Base-by-base conservation (phyloP, 108 stramenopile species). In the Chaetoceros tenuissimus region DNA sequence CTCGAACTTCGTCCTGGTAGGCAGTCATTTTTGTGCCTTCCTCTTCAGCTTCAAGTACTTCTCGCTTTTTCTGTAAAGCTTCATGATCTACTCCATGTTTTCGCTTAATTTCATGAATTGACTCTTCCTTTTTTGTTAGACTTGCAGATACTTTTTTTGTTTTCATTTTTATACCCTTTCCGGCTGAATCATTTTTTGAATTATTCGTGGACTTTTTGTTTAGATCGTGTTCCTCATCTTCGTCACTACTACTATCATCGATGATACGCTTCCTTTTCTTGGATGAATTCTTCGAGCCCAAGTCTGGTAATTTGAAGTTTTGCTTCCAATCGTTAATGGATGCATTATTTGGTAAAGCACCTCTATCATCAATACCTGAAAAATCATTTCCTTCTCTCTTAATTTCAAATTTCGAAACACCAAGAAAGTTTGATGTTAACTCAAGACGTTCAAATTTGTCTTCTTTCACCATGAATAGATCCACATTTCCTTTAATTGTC, bases 361-460 rank as follows among this genome's bases (percentile, higher is more conserved):
- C 78, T 45, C 69, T 49, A 40, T 22, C 23, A 73, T 75, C 67
- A 24, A 23, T 18, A 21, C 77, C 51, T 40, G 72, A 68, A 58
- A 85, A 89, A 7, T 72, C 52, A 44, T 74, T 63, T 1, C 73
- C 87, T 54, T 53, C 24, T 48, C 87, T 78, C 43, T 67, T 46
- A 7, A 85, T 47, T n/a, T 63, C 64, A 18, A 66, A 21, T 22
- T 28, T 18, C 10, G 23, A 51, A 19, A 61, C 2, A 22, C 22
- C 24, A 13, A 20, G 16, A 26, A 45, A 29, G 46, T 67, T 66
- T 13, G 43, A 60, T 31, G 45, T 46, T 24, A 51, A 40, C 21
- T 44, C 26, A n/a, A 87, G 53, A 48, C 68, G 63, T 58, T 89
- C 87, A 64, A 75, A 63, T 47, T 89, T 89, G 54, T 85, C 87